Conservation (phyloP, 768 basidiomycete genomes). For the Pleurotus citrinopileatus region DNA sequence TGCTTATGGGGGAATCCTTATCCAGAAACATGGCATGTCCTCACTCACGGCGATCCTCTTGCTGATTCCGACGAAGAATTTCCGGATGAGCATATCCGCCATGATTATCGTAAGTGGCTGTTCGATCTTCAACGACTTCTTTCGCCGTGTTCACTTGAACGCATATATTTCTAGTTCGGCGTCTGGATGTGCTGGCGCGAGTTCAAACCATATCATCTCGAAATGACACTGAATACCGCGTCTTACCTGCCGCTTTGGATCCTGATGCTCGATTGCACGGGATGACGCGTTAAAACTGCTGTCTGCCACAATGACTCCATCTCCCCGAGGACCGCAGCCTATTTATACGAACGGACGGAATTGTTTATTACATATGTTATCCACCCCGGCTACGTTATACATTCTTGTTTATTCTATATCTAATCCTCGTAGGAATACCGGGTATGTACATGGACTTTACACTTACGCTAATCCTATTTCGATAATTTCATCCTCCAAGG, state of each 20-base stretch:
- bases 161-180: not conserved
- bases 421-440: not conserved
- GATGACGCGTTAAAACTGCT: not conserved
- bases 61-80: slow-evolving; percentile 73
- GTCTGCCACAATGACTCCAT: not conserved
- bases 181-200: slow-evolving; percentile 2
- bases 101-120: slow-evolving; percentile 57
- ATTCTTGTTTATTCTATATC: slow-evolving; percentile 1
- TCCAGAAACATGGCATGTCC: slow-evolving; percentile 71
- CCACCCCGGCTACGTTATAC: not conserved
- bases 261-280: not conserved
- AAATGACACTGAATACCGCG: not conserved
- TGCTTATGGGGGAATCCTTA: not conserved
- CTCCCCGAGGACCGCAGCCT: not conserved
- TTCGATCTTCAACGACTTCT: not conserved
- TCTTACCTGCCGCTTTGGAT: not conserved
- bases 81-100: slow-evolving; percentile 59
- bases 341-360: slow-evolving; percentile 11
- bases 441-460: not conserved
- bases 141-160: not conserved
- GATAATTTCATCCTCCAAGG: not conserved
- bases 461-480: not conserved
- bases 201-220: slow-evolving; percentile 1
- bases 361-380: slow-evolving; percentile 11
- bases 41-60: slow-evolving; percentile 67